Evolutionary conservation across 495 filamentous ascomycete species (phyloP).

Genomic region (Aspergillus leporis): DNA sequence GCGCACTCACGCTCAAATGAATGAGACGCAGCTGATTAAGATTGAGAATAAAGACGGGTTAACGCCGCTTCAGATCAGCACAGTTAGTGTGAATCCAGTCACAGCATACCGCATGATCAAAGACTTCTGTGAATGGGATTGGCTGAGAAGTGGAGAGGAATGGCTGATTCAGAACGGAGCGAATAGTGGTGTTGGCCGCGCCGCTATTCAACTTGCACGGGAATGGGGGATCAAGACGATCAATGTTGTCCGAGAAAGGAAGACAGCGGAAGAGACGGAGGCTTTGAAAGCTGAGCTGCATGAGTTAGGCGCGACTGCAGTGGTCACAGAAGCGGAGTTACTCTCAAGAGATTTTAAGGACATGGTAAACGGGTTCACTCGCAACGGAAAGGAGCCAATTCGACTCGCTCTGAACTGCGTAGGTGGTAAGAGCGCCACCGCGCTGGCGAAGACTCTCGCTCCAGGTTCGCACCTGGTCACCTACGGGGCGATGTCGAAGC

Average conservation of each 20-base stretch:
- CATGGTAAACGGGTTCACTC: slow-evolving; percentile 66
- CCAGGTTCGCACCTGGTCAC: slow-evolving; percentile 76
- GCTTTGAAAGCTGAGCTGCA: slow-evolving; percentile 68
- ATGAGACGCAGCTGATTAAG: slow-evolving; percentile 62
- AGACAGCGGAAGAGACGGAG: slow-evolving; percentile 59
- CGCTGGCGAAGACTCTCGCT: slow-evolving; percentile 68
- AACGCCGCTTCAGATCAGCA: slow-evolving; percentile 73
- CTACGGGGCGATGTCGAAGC: slow-evolving; percentile 91
- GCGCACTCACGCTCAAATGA: slow-evolving; percentile 81
- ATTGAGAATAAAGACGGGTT: slow-evolving; percentile 69
- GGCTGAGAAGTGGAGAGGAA: slow-evolving; percentile 51
- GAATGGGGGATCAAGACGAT: slow-evolving; percentile 86
- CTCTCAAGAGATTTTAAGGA: slow-evolving; percentile 63
- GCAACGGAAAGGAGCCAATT: slow-evolving; percentile 65
- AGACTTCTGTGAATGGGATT: slow-evolving; percentile 68
- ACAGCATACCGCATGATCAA: slow-evolving; percentile 90
- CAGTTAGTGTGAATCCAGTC: slow-evolving; percentile 86
- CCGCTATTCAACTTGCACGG: slow-evolving; percentile 79
- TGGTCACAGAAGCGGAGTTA: slow-evolving; percentile 79
- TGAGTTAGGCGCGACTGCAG: slow-evolving; percentile 72
- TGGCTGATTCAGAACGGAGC: slow-evolving; percentile 98
- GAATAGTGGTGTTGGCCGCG: slow-evolving; percentile 86
- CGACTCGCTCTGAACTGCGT: slow-evolving; percentile 90
- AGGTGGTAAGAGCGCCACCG: slow-evolving; percentile 78
- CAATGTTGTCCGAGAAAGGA: slow-evolving; percentile 76